A percentile compares a stretch with the other conserved stretches of the same genome.
phyloP scores from a whole-genome alignment of 129 eudicot species.

The Cynara cardunculus region DNA sequence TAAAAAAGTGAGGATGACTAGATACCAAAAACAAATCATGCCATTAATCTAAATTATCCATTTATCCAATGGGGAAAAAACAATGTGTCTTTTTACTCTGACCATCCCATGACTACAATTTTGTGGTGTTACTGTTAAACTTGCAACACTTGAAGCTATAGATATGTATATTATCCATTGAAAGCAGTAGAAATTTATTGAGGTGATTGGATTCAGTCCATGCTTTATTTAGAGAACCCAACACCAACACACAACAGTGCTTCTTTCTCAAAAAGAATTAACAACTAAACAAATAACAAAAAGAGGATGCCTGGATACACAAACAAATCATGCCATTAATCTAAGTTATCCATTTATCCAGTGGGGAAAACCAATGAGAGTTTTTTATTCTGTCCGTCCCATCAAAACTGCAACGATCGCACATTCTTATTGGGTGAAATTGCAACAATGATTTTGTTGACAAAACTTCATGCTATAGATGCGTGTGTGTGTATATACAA shows the following conservation, averaged over 20 bases:
- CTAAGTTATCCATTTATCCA: slow-evolving; percentile 38
- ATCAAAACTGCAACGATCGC: neutral
- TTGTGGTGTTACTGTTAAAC: neutral
- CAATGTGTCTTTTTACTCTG: slow-evolving; percentile 26
- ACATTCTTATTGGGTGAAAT: neutral
- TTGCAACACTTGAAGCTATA: neutral
- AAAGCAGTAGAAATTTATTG: neutral
- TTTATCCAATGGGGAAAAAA: slow-evolving; percentile 33
- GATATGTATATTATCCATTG: neutral
- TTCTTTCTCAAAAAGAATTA: slow-evolving; percentile 29
- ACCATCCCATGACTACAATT: slow-evolving; percentile 5
- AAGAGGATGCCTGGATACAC: slow-evolving; percentile 25
- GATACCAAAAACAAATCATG: slow-evolving; percentile 26
- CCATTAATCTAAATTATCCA: slow-evolving; percentile 39
- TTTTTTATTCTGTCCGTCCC: slow-evolving; percentile 22
- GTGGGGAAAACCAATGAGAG: slow-evolving; percentile 31
- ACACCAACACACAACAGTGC: slow-evolving; percentile 25
- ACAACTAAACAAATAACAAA: slow-evolving; percentile 24
- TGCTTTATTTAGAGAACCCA: neutral
- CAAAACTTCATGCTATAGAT: slow-evolving; percentile 4
- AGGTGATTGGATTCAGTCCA: neutral
- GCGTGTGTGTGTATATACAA: neutral
- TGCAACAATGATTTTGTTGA: neutral
- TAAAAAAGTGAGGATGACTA: slow-evolving; percentile 18
- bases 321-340: slow-evolving; percentile 28